Conservation (phyloP, 2,329 filamentous ascomycete genomes). For the Xylariaceae sp. region DNA sequence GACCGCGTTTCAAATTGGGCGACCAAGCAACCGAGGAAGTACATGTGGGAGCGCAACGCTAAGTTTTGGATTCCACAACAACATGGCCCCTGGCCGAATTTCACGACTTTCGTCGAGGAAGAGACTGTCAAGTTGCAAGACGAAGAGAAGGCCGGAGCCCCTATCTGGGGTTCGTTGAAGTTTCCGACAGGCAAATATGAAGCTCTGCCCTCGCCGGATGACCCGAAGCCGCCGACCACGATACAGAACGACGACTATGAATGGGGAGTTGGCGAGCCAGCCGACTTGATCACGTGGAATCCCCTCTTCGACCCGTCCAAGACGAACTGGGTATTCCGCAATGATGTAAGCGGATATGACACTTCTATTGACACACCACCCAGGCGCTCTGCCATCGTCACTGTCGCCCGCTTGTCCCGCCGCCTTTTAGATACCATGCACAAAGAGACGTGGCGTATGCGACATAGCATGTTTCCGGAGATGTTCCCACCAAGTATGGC, state of each 20-base stretch:
- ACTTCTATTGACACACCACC: constrained; percentile 46
- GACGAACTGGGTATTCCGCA: constrained; percentile 54
- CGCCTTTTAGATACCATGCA: constrained; percentile 55
- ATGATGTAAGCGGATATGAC: constrained; percentile 56
- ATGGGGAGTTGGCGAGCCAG: constrained; percentile 55
- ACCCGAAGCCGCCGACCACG: constrained; percentile 54
- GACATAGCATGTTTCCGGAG: constrained; percentile 57
- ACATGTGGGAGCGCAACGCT: constrained; percentile 58
- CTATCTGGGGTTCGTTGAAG: constrained; percentile 58
- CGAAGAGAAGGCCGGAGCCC: constrained; percentile 30
- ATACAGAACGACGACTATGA: constrained; percentile 63
- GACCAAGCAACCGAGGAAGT: constrained; percentile 54
- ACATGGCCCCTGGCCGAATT: constrained; percentile 55
- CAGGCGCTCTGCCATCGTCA: constrained; percentile 55
- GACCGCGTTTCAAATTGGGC: constrained; percentile 52
- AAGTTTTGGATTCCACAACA: constrained; percentile 57
- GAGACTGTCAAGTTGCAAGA: too few species aligned
- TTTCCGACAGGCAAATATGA: constrained; percentile 39
- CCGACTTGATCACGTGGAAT: constrained; percentile 58
- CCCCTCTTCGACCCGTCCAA: constrained; percentile 55
- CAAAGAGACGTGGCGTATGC: constrained; percentile 46
- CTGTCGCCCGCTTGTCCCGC: constrained; percentile 49
- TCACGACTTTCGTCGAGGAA: constrained; percentile 50
- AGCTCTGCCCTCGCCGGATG: constrained; percentile 51
- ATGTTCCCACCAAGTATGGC: constrained; percentile 57